Percentiles rank a stretch among this genome's conserved stretches.
Conservation (phyloP, 805 yeast species). For the Saccharomyces eubayanus region DNA sequence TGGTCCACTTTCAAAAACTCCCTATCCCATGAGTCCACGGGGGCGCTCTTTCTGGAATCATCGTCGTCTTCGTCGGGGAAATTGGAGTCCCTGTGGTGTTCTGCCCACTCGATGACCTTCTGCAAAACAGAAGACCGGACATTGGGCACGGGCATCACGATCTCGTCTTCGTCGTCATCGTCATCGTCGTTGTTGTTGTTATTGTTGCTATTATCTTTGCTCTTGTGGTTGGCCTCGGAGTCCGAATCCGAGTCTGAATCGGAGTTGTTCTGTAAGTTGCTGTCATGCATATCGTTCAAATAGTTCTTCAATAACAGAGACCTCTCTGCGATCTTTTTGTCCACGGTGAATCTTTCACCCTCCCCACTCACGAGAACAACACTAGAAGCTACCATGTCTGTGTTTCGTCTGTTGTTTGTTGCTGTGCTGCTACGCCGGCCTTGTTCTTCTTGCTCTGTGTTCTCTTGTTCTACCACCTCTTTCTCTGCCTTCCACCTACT, state of each 20-base stretch:
- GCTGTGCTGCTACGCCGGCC: neutral
- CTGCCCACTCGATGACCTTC: conserved; percentile 94
- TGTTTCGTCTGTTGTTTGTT: conserved; percentile 3
- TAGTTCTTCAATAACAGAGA: conserved; percentile 79
- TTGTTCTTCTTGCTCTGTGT: neutral
- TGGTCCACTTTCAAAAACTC: conserved; percentile 90
- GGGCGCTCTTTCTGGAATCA: conserved; percentile 79
- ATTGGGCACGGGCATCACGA: conserved; percentile 82
- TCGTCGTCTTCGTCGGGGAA: conserved; percentile 78
- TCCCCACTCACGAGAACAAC: conserved; percentile 67
- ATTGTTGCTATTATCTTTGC: conserved; percentile 30
- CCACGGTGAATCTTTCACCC: conserved; percentile 70
- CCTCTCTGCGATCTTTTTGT: conserved; percentile 75
- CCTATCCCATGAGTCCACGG: conserved; percentile 93
- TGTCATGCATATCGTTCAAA: conserved; percentile 61
- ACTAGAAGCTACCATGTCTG: neutral
- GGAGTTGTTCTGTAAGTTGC: conserved; percentile 47
- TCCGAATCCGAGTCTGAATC: conserved; percentile 36
- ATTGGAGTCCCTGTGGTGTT: conserved; percentile 76
- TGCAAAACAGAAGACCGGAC: conserved; percentile 80
- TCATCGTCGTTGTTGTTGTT: conserved; percentile 38
- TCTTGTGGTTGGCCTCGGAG: conserved; percentile 28
- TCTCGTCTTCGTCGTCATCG: conserved; percentile 57
- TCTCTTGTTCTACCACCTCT: conserved; percentile 1
- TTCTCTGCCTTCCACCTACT: neutral